Percentiles rank a stretch among this genome's conserved stretches.
Evolutionary conservation across 2,329 filamentous ascomycete species (phyloP).

Genomic region (Trichoderma polysporum): DNA sequence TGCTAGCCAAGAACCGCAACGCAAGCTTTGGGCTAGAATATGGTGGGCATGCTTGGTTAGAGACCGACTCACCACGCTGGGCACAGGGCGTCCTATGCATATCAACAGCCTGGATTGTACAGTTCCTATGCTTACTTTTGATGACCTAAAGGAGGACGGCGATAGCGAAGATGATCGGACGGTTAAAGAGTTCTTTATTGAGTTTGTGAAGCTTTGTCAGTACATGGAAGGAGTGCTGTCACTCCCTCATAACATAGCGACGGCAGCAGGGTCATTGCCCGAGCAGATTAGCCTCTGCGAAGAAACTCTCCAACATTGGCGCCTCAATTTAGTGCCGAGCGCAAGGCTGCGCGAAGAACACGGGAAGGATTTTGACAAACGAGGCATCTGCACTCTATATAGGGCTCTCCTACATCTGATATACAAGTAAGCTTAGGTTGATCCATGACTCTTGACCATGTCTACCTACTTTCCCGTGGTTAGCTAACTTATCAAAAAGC

Average conservation of each 20-base stretch:
- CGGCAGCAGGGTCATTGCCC: not conserved
- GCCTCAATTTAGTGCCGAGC: not conserved
- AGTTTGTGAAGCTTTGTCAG: constrained; percentile 26
- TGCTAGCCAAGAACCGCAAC: constrained; percentile 17
- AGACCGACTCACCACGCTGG: constrained; percentile 25
- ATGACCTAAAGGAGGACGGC: constrained; percentile 23
- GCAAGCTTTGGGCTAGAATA: constrained; percentile 24
- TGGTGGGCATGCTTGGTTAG: constrained; percentile 27
- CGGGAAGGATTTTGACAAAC: not conserved
- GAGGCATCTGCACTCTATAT: constrained; percentile 10
- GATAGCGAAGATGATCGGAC: constrained; percentile 23
- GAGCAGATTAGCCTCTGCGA: constrained; percentile 23
- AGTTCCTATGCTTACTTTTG: constrained; percentile 21
- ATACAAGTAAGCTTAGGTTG: constrained; percentile 9
- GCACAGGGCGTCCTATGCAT: constrained; percentile 26
- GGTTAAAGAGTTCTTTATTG: constrained; percentile 25
- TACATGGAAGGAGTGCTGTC: constrained; percentile 26
- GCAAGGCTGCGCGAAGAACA: not conserved
- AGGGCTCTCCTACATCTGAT: constrained; percentile 17
- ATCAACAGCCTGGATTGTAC: constrained; percentile 27
- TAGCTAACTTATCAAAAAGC: not conserved
- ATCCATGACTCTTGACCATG: not conserved
- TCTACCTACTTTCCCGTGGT: not conserved
- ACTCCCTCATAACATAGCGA: constrained; percentile 10
- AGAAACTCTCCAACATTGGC: constrained; percentile 19